These are phyloP conservation scores for Mucor sp. DNA, from an alignment of 371 early-diverging fungal species.

Conservation along the genomic window DNA sequence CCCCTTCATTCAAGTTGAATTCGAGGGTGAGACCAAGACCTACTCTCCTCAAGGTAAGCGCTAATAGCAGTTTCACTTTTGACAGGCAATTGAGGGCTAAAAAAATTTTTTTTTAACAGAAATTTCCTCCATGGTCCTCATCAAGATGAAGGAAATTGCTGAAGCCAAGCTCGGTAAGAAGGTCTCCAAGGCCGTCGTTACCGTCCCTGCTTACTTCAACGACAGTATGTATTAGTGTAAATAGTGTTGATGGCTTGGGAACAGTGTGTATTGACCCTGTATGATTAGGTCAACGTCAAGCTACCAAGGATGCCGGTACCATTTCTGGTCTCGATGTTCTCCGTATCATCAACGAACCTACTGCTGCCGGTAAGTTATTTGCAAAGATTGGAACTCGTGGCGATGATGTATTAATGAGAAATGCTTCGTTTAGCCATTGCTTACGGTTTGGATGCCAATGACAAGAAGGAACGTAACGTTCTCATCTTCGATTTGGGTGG, in stretches of 20 bases:
- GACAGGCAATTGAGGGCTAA: not conserved
- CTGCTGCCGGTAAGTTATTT: constrained; percentile 69
- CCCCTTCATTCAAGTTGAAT: constrained; percentile 82
- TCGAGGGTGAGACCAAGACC: constrained; percentile 76
- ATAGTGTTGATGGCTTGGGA: not conserved
- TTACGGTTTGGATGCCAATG: constrained; percentile 86
- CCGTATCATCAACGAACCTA: constrained; percentile 95
- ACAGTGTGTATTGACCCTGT: not conserved
- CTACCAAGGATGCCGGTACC: constrained; percentile 83
- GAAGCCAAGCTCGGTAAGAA: constrained; percentile 84
- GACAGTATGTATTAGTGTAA: constrained; percentile 31
- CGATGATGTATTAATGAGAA: not conserved
- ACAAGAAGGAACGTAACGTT: constrained; percentile 78
- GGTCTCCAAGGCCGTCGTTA: constrained; percentile 91
- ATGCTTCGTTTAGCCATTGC: constrained; percentile 71
- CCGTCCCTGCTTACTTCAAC: constrained; percentile 92
- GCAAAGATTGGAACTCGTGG: not conserved
- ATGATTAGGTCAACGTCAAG: constrained; percentile 84
- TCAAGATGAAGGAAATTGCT: constrained; percentile 92
- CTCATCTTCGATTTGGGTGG: constrained; percentile 96
- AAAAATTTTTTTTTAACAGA: constrained; percentile 36
- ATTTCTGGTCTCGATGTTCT: constrained; percentile 83
- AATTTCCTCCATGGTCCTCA: constrained; percentile 90
- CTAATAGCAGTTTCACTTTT: not conserved
- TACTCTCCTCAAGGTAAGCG: constrained; percentile 77